These are phyloP conservation scores for Cyclotella cryptica DNA, from an alignment of 108 stramenopile species.

Conservation along the genomic window DNA sequence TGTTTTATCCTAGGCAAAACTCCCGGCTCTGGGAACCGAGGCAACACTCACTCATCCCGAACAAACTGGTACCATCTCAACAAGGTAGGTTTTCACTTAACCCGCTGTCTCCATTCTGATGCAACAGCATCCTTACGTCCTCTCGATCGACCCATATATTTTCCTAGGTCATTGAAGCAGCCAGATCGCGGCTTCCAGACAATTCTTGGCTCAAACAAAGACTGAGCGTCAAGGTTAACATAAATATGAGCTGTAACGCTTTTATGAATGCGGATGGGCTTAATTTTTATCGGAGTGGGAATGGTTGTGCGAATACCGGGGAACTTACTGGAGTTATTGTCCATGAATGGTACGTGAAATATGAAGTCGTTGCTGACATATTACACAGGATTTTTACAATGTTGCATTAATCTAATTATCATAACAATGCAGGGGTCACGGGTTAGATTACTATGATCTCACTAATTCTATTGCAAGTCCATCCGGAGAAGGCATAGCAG, in stretches of 20 bases:
- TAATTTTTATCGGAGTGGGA: slow-evolving; percentile 34
- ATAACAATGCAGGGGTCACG: slow-evolving; percentile 14
- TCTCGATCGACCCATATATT: too few relatives aligned
- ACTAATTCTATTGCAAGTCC: slow-evolving; percentile 19
- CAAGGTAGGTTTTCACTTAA: background rate
- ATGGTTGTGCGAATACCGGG: slow-evolving; percentile 35
- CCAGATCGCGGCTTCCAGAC: slow-evolving; percentile 14
- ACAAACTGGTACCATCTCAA: slow-evolving; percentile 32
- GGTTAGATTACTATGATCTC: slow-evolving; percentile 30
- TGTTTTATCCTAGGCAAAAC: background rate
- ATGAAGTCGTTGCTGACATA: background rate
- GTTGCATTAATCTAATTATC: too few relatives aligned
- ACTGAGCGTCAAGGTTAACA: slow-evolving; percentile 26
- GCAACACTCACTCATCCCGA: slow-evolving; percentile 28
- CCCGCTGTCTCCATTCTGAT: too few relatives aligned
- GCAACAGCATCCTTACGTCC: too few relatives aligned
- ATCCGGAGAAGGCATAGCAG: slow-evolving; percentile 47
- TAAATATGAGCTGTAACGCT: slow-evolving; percentile 29
- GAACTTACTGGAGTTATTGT: slow-evolving; percentile 20
- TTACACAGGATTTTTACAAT: too few relatives aligned
- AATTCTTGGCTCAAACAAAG: slow-evolving; percentile 16
- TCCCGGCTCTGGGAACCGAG: background rate
- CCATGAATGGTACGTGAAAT: slow-evolving; percentile 10
- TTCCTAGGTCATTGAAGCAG: slow-evolving; percentile 3
- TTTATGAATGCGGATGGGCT: slow-evolving; percentile 6